Conservation (phyloP, 306 rosid genomes). For the Cucurbita pepo region DNA sequence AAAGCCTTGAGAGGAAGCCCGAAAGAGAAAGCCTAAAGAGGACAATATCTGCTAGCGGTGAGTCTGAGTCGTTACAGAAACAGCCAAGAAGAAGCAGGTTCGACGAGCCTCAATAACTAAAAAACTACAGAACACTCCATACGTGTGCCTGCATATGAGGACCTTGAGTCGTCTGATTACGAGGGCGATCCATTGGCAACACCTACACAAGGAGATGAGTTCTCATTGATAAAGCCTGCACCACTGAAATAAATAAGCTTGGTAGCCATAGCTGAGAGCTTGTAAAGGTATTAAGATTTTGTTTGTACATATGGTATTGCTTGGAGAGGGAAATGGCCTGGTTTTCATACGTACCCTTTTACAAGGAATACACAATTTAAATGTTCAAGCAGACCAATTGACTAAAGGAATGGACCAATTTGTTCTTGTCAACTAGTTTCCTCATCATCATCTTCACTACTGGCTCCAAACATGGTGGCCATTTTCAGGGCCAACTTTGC, state of each 20-base stretch:
- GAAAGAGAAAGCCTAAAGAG: no score
- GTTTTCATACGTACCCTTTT: no score
- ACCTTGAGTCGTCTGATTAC: conserved; percentile 26
- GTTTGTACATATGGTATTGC: neutral
- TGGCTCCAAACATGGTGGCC: conserved; percentile 52
- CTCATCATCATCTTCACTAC: neutral
- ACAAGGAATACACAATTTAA: no score
- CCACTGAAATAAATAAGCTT: neutral
- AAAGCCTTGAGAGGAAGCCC: no score
- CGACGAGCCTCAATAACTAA: no score
- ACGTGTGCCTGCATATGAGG: conserved; percentile 16
- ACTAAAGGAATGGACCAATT: no score
- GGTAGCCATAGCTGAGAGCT: neutral
- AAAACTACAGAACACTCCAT: conserved; percentile 51
- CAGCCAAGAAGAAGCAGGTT: no score
- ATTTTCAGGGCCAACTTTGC: conserved; percentile 26
- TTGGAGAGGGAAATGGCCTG: neutral
- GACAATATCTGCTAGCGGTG: no score
- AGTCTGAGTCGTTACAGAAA: no score
- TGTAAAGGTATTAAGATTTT: neutral
- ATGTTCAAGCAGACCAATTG: no score
- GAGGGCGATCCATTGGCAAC: neutral
- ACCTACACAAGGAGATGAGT: conserved; percentile 10
- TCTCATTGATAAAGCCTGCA: conserved; percentile 28
- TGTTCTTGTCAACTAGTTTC: neutral